phyloP scores from a whole-genome alignment of 2,329 filamentous ascomycete genomes.

The Colletotrichum gigasporum region DNA sequence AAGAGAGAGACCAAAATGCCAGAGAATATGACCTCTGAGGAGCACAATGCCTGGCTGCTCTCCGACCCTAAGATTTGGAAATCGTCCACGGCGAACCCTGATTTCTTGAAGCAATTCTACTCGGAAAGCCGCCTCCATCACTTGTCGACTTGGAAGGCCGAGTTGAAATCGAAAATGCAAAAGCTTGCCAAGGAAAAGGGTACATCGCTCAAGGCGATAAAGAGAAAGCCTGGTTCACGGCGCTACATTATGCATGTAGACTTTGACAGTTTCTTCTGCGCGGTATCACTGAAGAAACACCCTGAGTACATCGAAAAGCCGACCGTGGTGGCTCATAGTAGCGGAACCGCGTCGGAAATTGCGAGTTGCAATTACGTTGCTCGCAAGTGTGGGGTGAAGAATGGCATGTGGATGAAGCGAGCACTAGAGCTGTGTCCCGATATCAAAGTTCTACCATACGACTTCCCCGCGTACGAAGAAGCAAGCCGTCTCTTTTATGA shows the following conservation, averaged over 20 bases:
- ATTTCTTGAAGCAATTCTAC: slow-evolving; percentile 95
- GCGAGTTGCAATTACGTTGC: slow-evolving; percentile 97
- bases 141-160: slow-evolving; percentile 95
- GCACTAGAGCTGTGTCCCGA: slow-evolving; percentile 85
- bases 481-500: slow-evolving; percentile 90
- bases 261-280: slow-evolving; percentile 98
- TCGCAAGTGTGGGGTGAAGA: slow-evolving; percentile 86
- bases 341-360: slow-evolving; percentile 89
- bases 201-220: slow-evolving; percentile 51
- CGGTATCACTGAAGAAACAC: slow-evolving; percentile 82
- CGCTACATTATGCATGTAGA: slow-evolving; percentile 95
- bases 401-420: slow-evolving; percentile 99
- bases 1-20: slow-evolving; percentile 35
- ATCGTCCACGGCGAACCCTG: slow-evolving; percentile 89
- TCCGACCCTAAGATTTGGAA: slow-evolving; percentile 87
- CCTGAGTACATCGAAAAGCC: slow-evolving; percentile 83
- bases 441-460: slow-evolving; percentile 91
- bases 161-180: slow-evolving; percentile 90
- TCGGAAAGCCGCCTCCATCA: slow-evolving; percentile 95
- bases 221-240: slow-evolving; percentile 69
- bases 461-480: slow-evolving; percentile 94
- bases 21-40: slow-evolving; percentile 85
- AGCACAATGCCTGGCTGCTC: slow-evolving; percentile 88
- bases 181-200: slow-evolving; percentile 77
- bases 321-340: slow-evolving; percentile 87